These are phyloP conservation scores for Senna siamea DNA, from an alignment of 306 rosid genomes.

Conservation along the genomic window DNA sequence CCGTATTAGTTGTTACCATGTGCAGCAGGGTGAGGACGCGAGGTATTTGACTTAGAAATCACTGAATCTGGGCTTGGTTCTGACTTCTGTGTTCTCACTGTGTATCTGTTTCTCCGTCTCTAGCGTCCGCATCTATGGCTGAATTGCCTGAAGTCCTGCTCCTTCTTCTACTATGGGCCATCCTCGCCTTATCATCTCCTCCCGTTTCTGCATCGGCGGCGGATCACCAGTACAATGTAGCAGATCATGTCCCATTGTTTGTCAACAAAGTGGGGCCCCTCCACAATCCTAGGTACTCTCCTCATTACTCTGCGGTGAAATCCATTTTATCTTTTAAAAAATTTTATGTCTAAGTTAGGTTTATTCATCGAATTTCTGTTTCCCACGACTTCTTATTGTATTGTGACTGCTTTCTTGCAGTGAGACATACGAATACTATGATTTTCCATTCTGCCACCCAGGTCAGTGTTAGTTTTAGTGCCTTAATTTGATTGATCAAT, in stretches of 20 bases:
- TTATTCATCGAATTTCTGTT: constrained; percentile 12
- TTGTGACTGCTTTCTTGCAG: constrained; percentile 57
- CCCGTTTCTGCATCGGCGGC: constrained; percentile 51
- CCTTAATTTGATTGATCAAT: constrained; percentile 4
- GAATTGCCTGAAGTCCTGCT: constrained; percentile 36
- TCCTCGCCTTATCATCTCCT: constrained; percentile 32
- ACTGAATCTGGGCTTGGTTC: constrained; percentile 35
- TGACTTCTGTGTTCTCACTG: no score
- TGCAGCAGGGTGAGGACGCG: no score
- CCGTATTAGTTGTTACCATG: no score
- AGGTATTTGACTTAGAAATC: constrained; percentile 28
- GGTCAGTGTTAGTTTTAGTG: constrained; percentile 56
- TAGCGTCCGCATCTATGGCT: constrained; percentile 49
- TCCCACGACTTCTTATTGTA: constrained; percentile 12
- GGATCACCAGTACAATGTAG: constrained; percentile 65
- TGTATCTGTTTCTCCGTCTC: constrained; percentile 18
- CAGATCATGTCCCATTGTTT: constrained; percentile 59
- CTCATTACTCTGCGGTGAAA: constrained; percentile 1
- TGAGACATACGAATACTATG: constrained; percentile 84
- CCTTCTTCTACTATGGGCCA: constrained; percentile 41
- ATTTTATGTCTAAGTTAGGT: not conserved
- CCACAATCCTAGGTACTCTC: constrained; percentile 77
- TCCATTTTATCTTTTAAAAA: not conserved
- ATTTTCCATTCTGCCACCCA: constrained; percentile 86
- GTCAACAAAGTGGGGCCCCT: constrained; percentile 89